Evolutionary conservation across 768 basidiomycete species (phyloP), one percentile per base, ranked within the genome.

Genomic region (Tricholoma bakamatsutake): DNA sequence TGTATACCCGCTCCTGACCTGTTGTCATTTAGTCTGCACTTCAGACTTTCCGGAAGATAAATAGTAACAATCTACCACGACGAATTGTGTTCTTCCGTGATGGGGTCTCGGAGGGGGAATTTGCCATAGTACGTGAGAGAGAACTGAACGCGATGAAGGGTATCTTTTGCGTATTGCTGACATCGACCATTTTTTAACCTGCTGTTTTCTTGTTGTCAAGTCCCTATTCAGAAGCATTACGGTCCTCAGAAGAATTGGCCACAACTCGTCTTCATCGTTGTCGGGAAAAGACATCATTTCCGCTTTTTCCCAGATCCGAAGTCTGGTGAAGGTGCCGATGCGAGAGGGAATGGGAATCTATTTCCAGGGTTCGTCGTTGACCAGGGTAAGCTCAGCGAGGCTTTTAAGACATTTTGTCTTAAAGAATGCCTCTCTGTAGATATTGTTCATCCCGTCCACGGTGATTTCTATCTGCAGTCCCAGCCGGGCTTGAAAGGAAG

Each of bases 391-490:
- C 40, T 28, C 8, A 12, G 30, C 1, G n/a, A 3, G 7, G 7
- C 6, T 30, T 13, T 48, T 4, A 30, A 31, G 28, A 30, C 13
- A 24, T n/a, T 10, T 30, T 48, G 28, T n/a, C 8, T 31, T 31
- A 48, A 24, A 45, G 35, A 30, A 34, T 8, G 30, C n/a, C 11
- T 73, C 73, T 30, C 54, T 73, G 68, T 69, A 57, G 80, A 82
- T 8, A 77, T 84, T 30, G 72, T 74, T 1, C 80, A 83, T 61
- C 82, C 83, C 0, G 69, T 77, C 0, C 82, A 82, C 59, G 74
- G 74, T 24, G 84, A 86, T 57, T 86, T 81, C 65, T 87, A 85
- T 62, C 72, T 86, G 2, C 81, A 82, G 53, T 81, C 80, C 0
- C 82, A 84, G 34, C 71, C 72, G 0, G 82, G 81, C 5, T 57